Evolutionary conservation across 305 asterid genomes (phyloP), one percentile per base, ranked within the genome.

Genomic region (Fraxinus latifolia): DNA sequence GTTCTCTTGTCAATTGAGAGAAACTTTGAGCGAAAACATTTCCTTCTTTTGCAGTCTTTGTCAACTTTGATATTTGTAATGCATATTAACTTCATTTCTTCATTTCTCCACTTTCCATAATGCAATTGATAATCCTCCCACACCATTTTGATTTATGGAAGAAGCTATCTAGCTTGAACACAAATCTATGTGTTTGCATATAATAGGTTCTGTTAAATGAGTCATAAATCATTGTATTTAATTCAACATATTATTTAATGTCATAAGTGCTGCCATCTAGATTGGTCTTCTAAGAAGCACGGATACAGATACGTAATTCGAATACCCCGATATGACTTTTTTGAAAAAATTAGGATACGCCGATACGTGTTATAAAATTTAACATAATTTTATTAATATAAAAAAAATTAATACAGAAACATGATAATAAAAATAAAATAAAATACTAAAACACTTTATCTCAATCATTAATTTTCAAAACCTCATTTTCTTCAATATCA

Each of bases 131-230:
- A 25, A 68, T 68, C 37, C 15, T 23, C 21, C 32, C 25, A 73
- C 36, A 72, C 25, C 7, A 44, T 15, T 76, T 60, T 78, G 82
- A 81, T 7, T 14, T n/a, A 70, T n/a, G 34, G 67, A 44, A 75
- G 23, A 53, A 53, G 23, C 62, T 53, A 1, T 47, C 62, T 4
- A 5, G 23, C 62, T 47, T 47, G 58, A 14, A 47, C 19, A 47
- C 58, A 47, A 47, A 17, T 53, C 0, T 15, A 4, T n/a, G 21
- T 15, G 62, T 6, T 17, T 53, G 23, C 62, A n/a, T 53, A 4
- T 53, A 53, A 50, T 53, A 4, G 2, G 9, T 53, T 15, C 23
- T 4, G 17, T 47, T 47, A 47, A 47, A 50, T 50, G 21, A 9
- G 60, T 15, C 60, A 15, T 50, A 50, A 17, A 55, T n/a, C 25